Evolutionary conservation across 2,329 filamentous ascomycete species (phyloP).

Genomic region (Verticillium nonalfalfae): DNA sequence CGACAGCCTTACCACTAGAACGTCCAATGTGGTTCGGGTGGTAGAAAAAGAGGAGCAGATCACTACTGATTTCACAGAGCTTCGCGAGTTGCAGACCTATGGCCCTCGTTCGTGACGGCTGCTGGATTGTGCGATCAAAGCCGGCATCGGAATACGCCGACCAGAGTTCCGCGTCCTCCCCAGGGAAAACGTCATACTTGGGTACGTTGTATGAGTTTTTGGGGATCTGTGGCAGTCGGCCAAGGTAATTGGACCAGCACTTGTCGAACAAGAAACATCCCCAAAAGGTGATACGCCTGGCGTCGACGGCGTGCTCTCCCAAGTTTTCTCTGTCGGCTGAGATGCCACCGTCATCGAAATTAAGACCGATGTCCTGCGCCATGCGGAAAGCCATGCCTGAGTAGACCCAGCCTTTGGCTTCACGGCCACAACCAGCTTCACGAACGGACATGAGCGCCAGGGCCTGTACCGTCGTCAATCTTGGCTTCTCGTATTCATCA

Average conservation of each 20-base stretch:
- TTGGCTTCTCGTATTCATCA: constrained; percentile 87
- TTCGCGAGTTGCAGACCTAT: constrained; percentile 75
- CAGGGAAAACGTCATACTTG: constrained; percentile 85
- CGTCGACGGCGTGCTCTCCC: constrained; percentile 80
- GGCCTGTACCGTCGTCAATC: constrained; percentile 85
- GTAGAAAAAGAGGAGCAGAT: constrained; percentile 86
- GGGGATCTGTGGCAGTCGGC: constrained; percentile 80
- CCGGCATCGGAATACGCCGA: constrained; percentile 83
- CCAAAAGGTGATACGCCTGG: constrained; percentile 90
- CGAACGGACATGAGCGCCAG: constrained; percentile 92
- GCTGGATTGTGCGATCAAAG: constrained; percentile 63
- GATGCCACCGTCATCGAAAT: constrained; percentile 70
- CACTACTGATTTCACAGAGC: constrained; percentile 89
- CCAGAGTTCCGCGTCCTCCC: constrained; percentile 83
- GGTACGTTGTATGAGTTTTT: constrained; percentile 74
- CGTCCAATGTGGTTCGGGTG: constrained; percentile 64
- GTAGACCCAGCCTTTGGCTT: constrained; percentile 97
- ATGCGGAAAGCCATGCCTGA: constrained; percentile 98
- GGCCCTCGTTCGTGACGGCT: constrained; percentile 77
- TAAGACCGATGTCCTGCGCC: constrained; percentile 89
- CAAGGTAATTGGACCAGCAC: constrained; percentile 97
- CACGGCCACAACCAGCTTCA: constrained; percentile 88
- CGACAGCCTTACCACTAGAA: constrained; percentile 67
- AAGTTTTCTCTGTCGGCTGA: constrained; percentile 51
- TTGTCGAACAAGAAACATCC: constrained; percentile 98